A percentile compares a stretch with the other conserved stretches of the same genome.
These are phyloP conservation scores for Udeniomyces megalosporus DNA, from an alignment of 768 basidiomycete genomes.

Conservation along the genomic window DNA sequence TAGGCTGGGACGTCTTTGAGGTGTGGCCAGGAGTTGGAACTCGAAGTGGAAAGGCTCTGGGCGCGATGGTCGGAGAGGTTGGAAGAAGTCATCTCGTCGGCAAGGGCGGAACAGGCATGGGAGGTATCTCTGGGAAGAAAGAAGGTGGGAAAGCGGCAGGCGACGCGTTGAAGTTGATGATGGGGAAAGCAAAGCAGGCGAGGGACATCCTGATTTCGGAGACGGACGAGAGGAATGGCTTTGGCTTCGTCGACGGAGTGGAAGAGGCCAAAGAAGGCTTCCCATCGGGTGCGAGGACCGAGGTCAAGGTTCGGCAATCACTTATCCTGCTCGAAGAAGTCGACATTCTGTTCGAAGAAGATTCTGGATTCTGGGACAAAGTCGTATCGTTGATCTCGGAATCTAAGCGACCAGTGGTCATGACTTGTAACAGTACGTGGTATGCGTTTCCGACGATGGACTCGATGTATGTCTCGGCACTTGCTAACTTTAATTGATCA, in stretches of 20 bases:
- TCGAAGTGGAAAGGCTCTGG: conserved; percentile 60
- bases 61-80: conserved; percentile 72
- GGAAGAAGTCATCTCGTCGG: conserved; percentile 76
- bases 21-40: conserved; percentile 91
- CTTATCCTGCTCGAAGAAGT: conserved; percentile 87
- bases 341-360: conserved; percentile 79
- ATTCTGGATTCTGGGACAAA: conserved; percentile 62
- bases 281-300: too few relatives aligned
- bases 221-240: not conserved
- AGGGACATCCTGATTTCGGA: not conserved
- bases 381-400: conserved; percentile 64
- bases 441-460: not conserved
- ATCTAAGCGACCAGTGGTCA: conserved; percentile 71
- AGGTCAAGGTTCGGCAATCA: conserved; percentile 48
- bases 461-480: too few relatives aligned
- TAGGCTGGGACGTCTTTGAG: conserved; percentile 93
- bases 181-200: not conserved
- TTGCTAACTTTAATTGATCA: conserved; percentile 35
- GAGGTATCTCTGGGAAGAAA: not conserved
- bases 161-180: not conserved
- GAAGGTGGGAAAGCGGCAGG: not conserved
- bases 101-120: conserved; percentile 8
- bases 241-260: too few relatives aligned
- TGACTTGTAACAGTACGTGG: conserved; percentile 80
- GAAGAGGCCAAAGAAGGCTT: too few relatives aligned